Conservation (phyloP, 1,139 yeast species). For the Suhomyces coccinellae region DNA sequence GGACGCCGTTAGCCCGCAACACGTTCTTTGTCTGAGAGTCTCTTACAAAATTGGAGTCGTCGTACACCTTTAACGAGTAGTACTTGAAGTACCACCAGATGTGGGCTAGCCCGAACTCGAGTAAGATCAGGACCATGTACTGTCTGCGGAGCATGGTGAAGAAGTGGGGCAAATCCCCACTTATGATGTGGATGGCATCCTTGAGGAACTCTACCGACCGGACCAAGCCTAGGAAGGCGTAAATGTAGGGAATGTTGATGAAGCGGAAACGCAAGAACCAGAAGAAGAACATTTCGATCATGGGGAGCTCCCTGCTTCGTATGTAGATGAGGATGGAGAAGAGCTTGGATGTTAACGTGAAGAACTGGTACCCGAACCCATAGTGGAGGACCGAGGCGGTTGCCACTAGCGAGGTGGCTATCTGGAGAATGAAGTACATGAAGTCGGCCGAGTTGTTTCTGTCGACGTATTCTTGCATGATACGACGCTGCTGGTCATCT, state of each 20-base stretch:
- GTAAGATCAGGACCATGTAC: constrained; percentile 15
- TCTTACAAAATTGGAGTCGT: constrained; percentile 21
- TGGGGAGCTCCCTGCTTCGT: constrained; percentile 32
- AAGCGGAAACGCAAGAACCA: constrained; percentile 30
- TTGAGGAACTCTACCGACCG: constrained; percentile 2
- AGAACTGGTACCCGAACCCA: constrained; percentile 16
- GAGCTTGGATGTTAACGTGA: constrained; percentile 25
- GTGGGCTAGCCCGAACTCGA: constrained; percentile 32
- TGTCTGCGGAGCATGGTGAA: background rate
- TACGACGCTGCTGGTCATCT: constrained; percentile 17
- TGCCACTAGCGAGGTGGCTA: constrained; percentile 26
- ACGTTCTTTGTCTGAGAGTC: constrained; percentile 3
- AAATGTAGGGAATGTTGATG: constrained; percentile 29
- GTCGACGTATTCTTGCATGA: constrained; percentile 19
- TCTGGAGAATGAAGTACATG: constrained; percentile 29
- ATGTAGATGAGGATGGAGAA: constrained; percentile 31
- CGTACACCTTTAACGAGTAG: constrained; percentile 24
- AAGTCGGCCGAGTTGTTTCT: constrained; percentile 31
- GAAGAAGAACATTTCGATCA: constrained; percentile 25
- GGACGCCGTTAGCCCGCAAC: background rate
- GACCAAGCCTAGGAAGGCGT: constrained; percentile 21
- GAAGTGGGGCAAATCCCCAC: constrained; percentile 2
- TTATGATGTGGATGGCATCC: constrained; percentile 1
- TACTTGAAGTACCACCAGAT: constrained; percentile 41
- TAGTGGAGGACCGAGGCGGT: constrained; percentile 20